Base-by-base conservation (phyloP, 192 early-diverging fungal species). In the Gigaspora rosea region DNA sequence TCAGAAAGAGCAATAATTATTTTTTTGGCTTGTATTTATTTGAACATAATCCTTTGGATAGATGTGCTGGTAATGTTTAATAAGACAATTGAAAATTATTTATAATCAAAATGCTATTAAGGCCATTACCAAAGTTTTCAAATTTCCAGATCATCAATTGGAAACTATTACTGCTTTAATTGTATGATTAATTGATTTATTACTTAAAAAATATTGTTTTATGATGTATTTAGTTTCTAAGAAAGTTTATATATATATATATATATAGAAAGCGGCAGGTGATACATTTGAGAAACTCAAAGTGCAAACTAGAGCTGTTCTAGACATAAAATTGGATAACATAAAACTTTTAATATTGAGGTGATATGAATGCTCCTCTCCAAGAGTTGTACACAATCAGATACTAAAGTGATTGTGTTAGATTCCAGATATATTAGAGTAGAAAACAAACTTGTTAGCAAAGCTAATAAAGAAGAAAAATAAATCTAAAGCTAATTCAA, bases 321-420 rank as follows among this genome's bases (percentile, higher is more conserved):
- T 99, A 3, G 89, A 92, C 76, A 93, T 90, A 82, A 94, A 94
- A 4, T 78, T 99, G 68, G 92, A 54, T 88, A 93, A 77, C 95
- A 98, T 83, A 96, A 93, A 65, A 95, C 95, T 2, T 76, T 96
- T 2, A 94, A 97, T 83, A 82, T 98, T 11, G 90, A 92, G 57
- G 89, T n/a, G 97, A 99, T 74, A 90, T 97, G 82, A 95, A 97
- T 78, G 98, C 98, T 5, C 98, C 98, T 99, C 32, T 96, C 96
- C 1, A 89, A 92, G 73, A 85, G 86, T 62, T 89, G 86, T 79
- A 86, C 84, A 1, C 75, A 81, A 27, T 77, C 75, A 22, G 82
- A 90, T 61, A 80, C 92, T 18, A 80, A 87, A 65, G 92, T 96
- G 7, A 85, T 95, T 16, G 93, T 97, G 2, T 80, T 99, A 20